A percentile compares a stretch with the other conserved stretches of the same genome.
Conservation (phyloP, 768 basidiomycete genomes). For the Suillus tomentosus region DNA sequence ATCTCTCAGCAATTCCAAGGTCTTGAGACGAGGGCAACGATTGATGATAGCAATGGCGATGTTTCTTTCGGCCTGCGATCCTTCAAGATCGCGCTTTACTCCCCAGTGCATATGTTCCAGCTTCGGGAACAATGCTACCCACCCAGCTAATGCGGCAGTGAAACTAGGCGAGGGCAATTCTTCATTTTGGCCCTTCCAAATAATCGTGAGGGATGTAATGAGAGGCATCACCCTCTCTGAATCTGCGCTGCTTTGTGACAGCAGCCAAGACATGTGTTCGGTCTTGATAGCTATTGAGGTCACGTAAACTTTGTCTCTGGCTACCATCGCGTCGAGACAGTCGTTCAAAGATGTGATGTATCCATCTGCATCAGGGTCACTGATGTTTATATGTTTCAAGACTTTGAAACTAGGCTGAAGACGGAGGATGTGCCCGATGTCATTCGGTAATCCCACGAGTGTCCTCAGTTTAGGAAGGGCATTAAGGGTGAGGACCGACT, state of each 20-base stretch:
- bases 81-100: conserved; percentile 2
- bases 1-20: conserved; percentile 4
- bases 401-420: conserved; percentile 2
- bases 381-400: neutral
- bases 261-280: conserved; percentile 6
- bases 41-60: conserved; percentile 1
- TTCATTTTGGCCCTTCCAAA: conserved; percentile 4
- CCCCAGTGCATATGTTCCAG: conserved; percentile 7
- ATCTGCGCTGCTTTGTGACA: neutral
- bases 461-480: conserved; percentile 1
- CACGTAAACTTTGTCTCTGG: conserved; percentile 3
- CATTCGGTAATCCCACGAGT: conserved; percentile 7
- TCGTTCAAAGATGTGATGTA: conserved; percentile 6
- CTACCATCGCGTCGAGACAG: conserved; percentile 7
- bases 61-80: conserved; percentile 8
- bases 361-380: conserved; percentile 4
- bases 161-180: conserved; percentile 3
- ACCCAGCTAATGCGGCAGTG: conserved; percentile 3
- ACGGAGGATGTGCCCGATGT: conserved; percentile 4
- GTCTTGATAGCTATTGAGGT: conserved; percentile 8
- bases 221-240: neutral
- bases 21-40: conserved; percentile 8
- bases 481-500: neutral
- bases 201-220: neutral
- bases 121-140: conserved; percentile 3